Evolutionary conservation across 768 basidiomycete species (phyloP), one percentile per base, ranked within the genome.

Genomic region (Holtermanniella nyarrowii): DNA sequence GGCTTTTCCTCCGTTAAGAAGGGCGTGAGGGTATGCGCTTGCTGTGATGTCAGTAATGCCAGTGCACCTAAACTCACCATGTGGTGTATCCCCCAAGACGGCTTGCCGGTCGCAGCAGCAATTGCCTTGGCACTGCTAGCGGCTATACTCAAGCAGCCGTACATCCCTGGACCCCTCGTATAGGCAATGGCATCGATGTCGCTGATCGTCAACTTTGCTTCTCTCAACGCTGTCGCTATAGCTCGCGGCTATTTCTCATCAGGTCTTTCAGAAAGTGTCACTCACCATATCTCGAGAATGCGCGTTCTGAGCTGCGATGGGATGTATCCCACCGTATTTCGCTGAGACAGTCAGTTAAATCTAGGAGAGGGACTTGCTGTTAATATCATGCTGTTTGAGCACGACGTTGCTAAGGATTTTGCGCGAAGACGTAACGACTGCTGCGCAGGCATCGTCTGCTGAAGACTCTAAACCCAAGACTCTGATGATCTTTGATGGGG

Each of bases 391-490:
- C 65, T 97, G 91, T 65, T 85, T 87, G 37, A 87, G 73, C 54
- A 97, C 83, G 3, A 96, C 79, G 68, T 90, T 93, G 2, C 88
- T 83, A 48, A 86, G 80, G 39, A 97, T 70, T 39, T 59, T 46
- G 76, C 63, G 78, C 5, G 78, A 74, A 1, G 83, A 85, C 18
- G 80, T 78, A 27, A 99, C 84, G 46, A 97, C 76, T 0, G 91
- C 85, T 14, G 83, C 88, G 61, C 89, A 93, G 1, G 89, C 86
- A 65, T 97, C 95, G 69, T 99, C 93, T 13, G 89, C 88, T 12
- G 88, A 90, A 1, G 84, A 83, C 71, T 95, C 90, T 31, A 93
- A 52, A 14, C 63, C 73, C 14, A 75, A 63, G n/a, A 75, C 68
- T n/a, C n/a, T n/a, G n/a, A n/a, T n/a, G n/a, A n/a, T n/a, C n/a